Evolutionary conservation across 2,329 filamentous ascomycete genomes (phyloP).

Genomic region (Trichophaea hybrida): DNA sequence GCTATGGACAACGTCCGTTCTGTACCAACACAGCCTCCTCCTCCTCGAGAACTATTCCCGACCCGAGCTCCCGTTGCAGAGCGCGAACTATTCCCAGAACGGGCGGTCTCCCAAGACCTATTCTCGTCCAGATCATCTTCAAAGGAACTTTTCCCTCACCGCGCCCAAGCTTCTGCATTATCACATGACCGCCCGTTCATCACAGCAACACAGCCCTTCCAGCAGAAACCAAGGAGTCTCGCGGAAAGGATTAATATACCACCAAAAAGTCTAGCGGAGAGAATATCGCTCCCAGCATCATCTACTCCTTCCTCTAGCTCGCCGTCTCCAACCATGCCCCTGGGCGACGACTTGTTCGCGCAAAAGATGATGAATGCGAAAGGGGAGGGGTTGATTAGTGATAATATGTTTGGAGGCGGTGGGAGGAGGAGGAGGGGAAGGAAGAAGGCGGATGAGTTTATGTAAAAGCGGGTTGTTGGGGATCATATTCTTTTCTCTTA

Average conservation of each 20-base stretch:
- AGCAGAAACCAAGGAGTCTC: neutral
- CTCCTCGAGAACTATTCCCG: conserved; percentile 8
- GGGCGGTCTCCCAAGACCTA: conserved; percentile 4
- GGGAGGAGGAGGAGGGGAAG: conserved; percentile 13
- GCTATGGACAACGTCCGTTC: conserved; percentile 3
- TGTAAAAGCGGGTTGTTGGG: neutral
- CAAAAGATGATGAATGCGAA: conserved; percentile 17
- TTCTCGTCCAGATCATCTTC: conserved; percentile 8
- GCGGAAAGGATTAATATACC: conserved; percentile 16
- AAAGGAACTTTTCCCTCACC: neutral
- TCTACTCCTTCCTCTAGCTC: conserved; percentile 2
- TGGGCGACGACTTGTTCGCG: conserved; percentile 18
- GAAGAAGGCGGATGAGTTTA: conserved; percentile 7
- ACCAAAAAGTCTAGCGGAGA: conserved; percentile 11
- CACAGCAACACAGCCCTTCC: neutral
- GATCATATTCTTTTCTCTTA: neutral
- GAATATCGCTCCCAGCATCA: conserved; percentile 6
- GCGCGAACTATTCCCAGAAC: neutral
- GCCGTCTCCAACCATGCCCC: neutral
- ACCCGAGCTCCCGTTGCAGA: neutral
- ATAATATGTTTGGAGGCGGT: conserved; percentile 7
- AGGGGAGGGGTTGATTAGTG: conserved; percentile 14
- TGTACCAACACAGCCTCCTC: neutral
- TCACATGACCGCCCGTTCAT: neutral
- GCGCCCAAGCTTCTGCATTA: neutral